Evolutionary conservation across 2,329 filamentous ascomycete species (phyloP).

Genomic region (Zymoseptoria brevis): DNA sequence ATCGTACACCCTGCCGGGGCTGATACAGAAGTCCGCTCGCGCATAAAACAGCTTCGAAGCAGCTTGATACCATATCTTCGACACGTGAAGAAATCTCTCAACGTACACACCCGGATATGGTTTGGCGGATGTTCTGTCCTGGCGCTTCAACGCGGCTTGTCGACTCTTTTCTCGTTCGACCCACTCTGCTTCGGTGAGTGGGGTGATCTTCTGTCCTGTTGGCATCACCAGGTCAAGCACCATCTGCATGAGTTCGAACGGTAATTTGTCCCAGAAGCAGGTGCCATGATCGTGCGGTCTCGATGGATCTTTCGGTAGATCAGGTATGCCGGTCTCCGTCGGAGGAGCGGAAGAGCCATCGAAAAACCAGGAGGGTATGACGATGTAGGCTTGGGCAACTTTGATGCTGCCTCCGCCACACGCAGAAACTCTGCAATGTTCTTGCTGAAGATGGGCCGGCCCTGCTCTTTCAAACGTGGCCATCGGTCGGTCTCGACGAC

Average conservation of each 20-base stretch:
- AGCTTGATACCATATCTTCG: neutral
- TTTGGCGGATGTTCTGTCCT: neutral
- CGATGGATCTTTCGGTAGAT: neutral
- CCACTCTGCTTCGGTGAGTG: too few species aligned
- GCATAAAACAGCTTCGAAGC: neutral
- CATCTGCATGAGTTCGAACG: neutral
- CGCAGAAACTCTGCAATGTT: neutral
- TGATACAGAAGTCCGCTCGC: too few species aligned
- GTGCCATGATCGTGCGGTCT: neutral
- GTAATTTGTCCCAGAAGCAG: slow-evolving; percentile 1
- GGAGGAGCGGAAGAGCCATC: too few species aligned
- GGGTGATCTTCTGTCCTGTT: neutral
- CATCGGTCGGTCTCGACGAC: too few species aligned
- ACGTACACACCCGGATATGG: neutral
- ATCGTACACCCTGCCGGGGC: too few species aligned
- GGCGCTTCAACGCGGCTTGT: too few species aligned
- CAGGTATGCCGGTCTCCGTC: neutral
- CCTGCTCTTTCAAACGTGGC: neutral
- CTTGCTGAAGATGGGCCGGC: neutral
- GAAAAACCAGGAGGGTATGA: too few species aligned
- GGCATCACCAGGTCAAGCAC: neutral
- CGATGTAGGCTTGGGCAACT: neutral
- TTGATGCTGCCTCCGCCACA: neutral
- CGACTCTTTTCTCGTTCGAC: too few species aligned
- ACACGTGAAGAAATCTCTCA: neutral